Percentiles rank a stretch among this genome's conserved stretches.
phyloP scores from a whole-genome alignment of 345 rosid species.

The Moricandia moricandioides region DNA sequence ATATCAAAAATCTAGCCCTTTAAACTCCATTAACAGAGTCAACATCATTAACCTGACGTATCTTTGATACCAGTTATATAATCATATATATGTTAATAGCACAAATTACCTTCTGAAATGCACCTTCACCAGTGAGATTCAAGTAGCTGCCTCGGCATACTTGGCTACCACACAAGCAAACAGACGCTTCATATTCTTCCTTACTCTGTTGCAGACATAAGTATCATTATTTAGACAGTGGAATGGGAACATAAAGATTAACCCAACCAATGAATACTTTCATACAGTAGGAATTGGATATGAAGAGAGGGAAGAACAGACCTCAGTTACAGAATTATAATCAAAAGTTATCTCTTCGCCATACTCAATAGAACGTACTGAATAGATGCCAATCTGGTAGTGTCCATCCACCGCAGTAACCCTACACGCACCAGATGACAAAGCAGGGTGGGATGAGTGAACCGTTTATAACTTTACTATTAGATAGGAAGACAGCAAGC shows the following conservation, averaged over 20 bases:
- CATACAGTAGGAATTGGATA: neutral
- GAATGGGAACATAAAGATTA: conserved; percentile 19
- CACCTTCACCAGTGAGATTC: conserved; percentile 98
- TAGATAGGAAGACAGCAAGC: neutral
- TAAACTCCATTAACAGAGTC: neutral
- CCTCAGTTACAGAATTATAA: conserved; percentile 99
- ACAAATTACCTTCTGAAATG: conserved; percentile 77
- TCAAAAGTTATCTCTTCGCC: conserved; percentile 99
- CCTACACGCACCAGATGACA: conserved; percentile 44
- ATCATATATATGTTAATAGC: conserved; percentile 9
- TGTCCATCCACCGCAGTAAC: conserved; percentile 99
- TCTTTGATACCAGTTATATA: conserved; percentile 19
- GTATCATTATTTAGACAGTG: conserved; percentile 21
- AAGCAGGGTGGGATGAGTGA: neutral
- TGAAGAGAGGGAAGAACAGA: conserved; percentile 29
- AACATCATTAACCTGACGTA: conserved; percentile 5
- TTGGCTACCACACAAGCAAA: conserved; percentile 99
- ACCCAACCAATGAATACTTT: conserved; percentile 9
- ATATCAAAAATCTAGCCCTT: conserved; percentile 7
- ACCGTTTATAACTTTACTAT: neutral
- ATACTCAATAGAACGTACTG: conserved; percentile 69
- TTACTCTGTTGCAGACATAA: conserved; percentile 69
- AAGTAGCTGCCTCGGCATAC: conserved; percentile 99
- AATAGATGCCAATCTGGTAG: conserved; percentile 95
- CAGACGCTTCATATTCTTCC: conserved; percentile 99